phyloP scores from a whole-genome alignment of 1,284 basidiomycete genomes.

The Papiliotrema laurentii region DNA sequence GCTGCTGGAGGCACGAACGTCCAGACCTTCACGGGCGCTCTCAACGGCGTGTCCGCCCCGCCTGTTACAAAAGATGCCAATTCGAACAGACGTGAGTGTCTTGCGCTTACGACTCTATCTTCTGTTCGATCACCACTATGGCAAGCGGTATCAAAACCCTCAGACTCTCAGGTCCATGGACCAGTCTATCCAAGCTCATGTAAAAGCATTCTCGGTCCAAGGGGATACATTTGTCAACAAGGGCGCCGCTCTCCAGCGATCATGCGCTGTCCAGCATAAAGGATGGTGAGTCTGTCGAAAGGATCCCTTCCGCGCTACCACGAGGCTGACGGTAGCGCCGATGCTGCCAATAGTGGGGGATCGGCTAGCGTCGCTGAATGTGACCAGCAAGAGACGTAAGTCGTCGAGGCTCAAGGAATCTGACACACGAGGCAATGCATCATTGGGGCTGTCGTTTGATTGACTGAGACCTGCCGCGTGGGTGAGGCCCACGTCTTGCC shows the following conservation, averaged over 20 bases:
- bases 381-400: conserved; percentile 16
- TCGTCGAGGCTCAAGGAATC: no score
- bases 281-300: conserved; percentile 15
- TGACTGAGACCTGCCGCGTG: no score
- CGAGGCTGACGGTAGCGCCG: conserved; percentile 10
- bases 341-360: conserved; percentile 22
- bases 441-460: no score
- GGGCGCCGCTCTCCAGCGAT: conserved; percentile 55
- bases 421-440: no score
- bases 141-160: no score
- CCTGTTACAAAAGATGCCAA: conserved; percentile 14
- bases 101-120: background rate
- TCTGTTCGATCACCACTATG: no score
- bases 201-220: conserved; percentile 37
- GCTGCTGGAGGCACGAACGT: conserved; percentile 48
- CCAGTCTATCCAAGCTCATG: background rate
- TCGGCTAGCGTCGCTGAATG: conserved; percentile 17
- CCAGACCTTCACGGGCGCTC: conserved; percentile 57
- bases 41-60: conserved; percentile 17
- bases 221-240: conserved; percentile 54
- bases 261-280: conserved; percentile 48
- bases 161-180: no score
- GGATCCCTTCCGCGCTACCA: background rate
- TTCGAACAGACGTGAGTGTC: conserved; percentile 5
- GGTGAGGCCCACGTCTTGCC: no score